These are phyloP conservation scores for Nannizziopsis arthrosporioides DNA, from an alignment of 2,329 filamentous ascomycete genomes.

Conservation along the genomic window DNA sequence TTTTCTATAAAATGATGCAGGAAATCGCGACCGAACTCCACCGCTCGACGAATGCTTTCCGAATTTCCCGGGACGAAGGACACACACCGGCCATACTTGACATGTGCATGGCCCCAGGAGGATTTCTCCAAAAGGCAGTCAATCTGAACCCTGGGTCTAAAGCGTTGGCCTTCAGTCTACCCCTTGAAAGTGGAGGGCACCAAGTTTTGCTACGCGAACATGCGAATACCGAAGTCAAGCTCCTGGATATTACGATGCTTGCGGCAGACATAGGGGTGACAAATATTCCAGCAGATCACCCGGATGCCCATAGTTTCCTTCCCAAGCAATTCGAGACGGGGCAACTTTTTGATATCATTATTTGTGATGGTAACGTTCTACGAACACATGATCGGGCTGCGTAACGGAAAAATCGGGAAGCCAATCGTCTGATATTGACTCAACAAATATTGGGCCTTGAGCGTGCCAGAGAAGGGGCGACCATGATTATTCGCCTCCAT, in stretches of 20 bases:
- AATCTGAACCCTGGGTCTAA: constrained; percentile 26
- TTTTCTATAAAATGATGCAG: constrained; percentile 19
- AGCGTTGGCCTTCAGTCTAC: constrained; percentile 35
- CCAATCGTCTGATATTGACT: constrained; percentile 25
- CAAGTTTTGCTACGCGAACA: constrained; percentile 22
- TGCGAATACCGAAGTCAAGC: constrained; percentile 15
- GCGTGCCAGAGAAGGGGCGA: constrained; percentile 35
- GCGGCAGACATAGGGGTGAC: constrained; percentile 3
- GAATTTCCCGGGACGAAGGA: constrained; percentile 10
- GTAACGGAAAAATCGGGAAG: constrained; percentile 27
- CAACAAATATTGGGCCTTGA: constrained; percentile 40
- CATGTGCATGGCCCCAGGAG: constrained; percentile 47
- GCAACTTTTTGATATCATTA: constrained; percentile 26
- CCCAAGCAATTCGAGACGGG: constrained; percentile 22
- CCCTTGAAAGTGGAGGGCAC: constrained; percentile 33
- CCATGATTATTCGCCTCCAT: constrained; percentile 43
- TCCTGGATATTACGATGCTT: constrained; percentile 43
- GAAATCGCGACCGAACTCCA: constrained; percentile 20
- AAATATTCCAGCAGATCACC: constrained; percentile 15
- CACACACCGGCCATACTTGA: constrained; percentile 34
- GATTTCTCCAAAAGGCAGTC: constrained; percentile 36
- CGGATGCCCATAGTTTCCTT: constrained; percentile 19
- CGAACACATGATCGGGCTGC: constrained; percentile 27
- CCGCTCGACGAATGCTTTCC: constrained; percentile 1
- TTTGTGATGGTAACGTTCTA: constrained; percentile 41